Evolutionary conservation across 2,329 filamentous ascomycete species (phyloP).

Genomic region (Emmonsia crescens): DNA sequence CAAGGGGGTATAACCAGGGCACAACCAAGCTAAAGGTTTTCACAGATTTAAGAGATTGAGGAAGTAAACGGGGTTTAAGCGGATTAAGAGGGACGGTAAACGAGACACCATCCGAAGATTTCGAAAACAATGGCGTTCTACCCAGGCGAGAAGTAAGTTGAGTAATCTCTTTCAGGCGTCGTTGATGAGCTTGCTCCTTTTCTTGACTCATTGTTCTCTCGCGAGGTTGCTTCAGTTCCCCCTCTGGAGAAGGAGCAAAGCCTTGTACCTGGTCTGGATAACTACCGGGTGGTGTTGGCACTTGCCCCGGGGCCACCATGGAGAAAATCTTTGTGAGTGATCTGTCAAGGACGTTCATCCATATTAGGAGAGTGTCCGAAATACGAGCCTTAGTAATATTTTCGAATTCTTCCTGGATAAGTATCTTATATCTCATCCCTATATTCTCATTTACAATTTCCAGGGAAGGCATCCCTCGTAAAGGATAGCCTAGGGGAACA

Average conservation of each 20-base stretch:
- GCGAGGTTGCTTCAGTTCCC: neutral
- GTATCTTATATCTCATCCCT: conserved; percentile 60
- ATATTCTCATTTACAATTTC: conserved; percentile 59
- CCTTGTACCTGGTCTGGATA: neutral
- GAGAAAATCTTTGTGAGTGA: conserved; percentile 36
- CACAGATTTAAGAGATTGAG: conserved; percentile 49
- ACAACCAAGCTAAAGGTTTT: conserved; percentile 58
- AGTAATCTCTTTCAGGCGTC: conserved; percentile 9
- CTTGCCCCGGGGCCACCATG: neutral
- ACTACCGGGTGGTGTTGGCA: neutral
- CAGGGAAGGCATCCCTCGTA: conserved; percentile 43
- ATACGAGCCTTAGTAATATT: conserved; percentile 46
- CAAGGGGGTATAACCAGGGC: conserved; percentile 60
- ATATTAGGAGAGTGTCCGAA: conserved; percentile 48
- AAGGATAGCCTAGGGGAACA: conserved; percentile 55
- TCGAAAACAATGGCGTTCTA: conserved; percentile 54
- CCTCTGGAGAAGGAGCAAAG: neutral
- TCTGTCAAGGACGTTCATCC: conserved; percentile 61
- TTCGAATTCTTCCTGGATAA: conserved; percentile 66
- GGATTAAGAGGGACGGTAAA: conserved; percentile 63
- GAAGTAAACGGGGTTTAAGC: conserved; percentile 49
- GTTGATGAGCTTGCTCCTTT: conserved; percentile 37
- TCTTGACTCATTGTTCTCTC: conserved; percentile 42
- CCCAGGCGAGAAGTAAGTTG: conserved; percentile 49
- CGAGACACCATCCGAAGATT: conserved; percentile 56